Percentiles rank a stretch among this genome's conserved stretches.
Evolutionary conservation across 495 filamentous ascomycete species (phyloP).

Genomic region (Penicillium parvum): DNA sequence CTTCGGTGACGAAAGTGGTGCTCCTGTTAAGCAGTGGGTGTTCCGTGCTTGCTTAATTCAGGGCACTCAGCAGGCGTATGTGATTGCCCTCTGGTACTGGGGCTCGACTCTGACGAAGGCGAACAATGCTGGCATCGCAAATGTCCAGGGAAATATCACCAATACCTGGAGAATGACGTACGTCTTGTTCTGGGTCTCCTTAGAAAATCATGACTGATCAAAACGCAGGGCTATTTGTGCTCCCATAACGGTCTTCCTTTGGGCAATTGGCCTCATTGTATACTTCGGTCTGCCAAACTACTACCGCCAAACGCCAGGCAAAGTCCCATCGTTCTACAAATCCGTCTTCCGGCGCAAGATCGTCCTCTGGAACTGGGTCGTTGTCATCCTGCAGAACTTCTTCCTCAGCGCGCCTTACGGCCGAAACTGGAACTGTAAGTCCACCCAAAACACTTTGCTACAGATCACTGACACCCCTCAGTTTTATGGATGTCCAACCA

Average conservation of each 20-base stretch:
- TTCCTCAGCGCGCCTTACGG: conserved; percentile 48
- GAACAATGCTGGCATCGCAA: conserved; percentile 28
- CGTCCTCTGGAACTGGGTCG: conserved; percentile 47
- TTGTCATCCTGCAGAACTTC: conserved; percentile 47
- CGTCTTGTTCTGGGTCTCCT: conserved; percentile 5
- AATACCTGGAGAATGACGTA: conserved; percentile 48
- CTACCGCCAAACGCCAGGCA: conserved; percentile 59
- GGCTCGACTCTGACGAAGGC: conserved; percentile 40
- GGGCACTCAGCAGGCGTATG: conserved; percentile 47
- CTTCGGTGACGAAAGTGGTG: conserved; percentile 48
- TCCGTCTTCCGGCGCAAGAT: conserved; percentile 47
- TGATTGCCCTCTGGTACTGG: conserved; percentile 52
- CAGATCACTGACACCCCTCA: conserved; percentile 6
- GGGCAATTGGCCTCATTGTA: conserved; percentile 38
- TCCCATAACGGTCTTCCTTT: conserved; percentile 39
- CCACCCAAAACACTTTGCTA: not conserved
- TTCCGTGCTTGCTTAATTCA: conserved; percentile 50
- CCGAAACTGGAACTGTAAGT: conserved; percentile 48
- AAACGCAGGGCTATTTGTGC: conserved; percentile 35
- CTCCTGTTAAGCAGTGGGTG: conserved; percentile 48
- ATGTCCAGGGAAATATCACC: conserved; percentile 32
- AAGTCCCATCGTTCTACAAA: conserved; percentile 55
- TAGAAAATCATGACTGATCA: conserved; percentile 10
- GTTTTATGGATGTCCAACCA: conserved; percentile 48
- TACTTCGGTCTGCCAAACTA: conserved; percentile 47